Conservation (phyloP, 257 asterid species). For the Capsicum pubescens region DNA sequence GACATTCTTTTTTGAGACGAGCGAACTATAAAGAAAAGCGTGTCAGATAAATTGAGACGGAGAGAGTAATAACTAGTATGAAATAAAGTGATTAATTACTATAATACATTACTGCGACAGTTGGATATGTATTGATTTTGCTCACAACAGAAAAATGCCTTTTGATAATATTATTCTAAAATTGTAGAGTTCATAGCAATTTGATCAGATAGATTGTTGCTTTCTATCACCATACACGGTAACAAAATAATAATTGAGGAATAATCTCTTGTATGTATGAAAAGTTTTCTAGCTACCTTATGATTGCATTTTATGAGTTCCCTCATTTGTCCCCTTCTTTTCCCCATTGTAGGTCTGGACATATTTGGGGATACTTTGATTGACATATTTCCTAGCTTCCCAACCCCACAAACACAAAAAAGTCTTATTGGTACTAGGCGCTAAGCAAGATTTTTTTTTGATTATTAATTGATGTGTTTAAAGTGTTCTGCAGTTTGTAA, state of each 20-base stretch:
- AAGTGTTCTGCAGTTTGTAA: not conserved
- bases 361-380: not conserved
- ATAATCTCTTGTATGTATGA: not conserved
- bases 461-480: not conserved
- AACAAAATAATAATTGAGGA: not conserved
- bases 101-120: not conserved
- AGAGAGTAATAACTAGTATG: too few relatives aligned
- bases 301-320: slow-evolving; percentile 22
- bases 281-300: slow-evolving; percentile 9
- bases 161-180: not conserved
- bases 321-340: not conserved
- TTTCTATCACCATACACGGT: slow-evolving; percentile 5
- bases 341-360: not conserved
- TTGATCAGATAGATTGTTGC: slow-evolving; percentile 7
- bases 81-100: not conserved
- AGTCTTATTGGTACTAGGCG: not conserved
- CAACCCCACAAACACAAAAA: too few relatives aligned
- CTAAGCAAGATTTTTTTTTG: not conserved
- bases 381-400: not conserved
- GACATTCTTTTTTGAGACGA: too few relatives aligned
- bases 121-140: not conserved
- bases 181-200: not conserved
- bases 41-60: too few relatives aligned
- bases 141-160: not conserved
- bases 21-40: too few relatives aligned